Percentiles rank a stretch among this genome's conserved stretches.
Evolutionary conservation across 2,329 filamentous ascomycete genomes (phyloP).

Genomic region (Penicillium corylophilum): DNA sequence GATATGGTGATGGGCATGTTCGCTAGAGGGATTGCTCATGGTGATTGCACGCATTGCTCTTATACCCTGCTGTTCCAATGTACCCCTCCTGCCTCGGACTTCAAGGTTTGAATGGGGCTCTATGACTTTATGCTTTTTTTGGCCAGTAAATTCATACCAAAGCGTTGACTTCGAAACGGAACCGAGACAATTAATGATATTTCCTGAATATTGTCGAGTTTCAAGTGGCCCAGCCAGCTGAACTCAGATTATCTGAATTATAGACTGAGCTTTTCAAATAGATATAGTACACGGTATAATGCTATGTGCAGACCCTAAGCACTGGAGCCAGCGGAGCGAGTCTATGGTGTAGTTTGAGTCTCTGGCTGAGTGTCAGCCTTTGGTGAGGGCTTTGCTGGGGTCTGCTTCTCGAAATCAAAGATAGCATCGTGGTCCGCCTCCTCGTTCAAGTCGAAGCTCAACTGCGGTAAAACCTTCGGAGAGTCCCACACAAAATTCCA

Average conservation of each 20-base stretch:
- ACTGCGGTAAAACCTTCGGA: conserved; percentile 13
- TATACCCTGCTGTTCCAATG: neutral
- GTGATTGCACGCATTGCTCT: neutral
- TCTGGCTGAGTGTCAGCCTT: neutral
- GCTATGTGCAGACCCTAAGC: neutral
- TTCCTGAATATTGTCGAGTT: neutral
- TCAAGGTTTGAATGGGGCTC: neutral
- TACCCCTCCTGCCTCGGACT: neutral
- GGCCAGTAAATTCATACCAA: neutral
- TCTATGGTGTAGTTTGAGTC: neutral
- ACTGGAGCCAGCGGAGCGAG: neutral
- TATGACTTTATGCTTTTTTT: neutral
- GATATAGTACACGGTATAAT: neutral
- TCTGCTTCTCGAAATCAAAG: conserved; percentile 3
- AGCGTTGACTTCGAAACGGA: neutral
- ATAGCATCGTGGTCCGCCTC: conserved; percentile 8
- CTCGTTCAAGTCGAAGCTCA: conserved; percentile 11
- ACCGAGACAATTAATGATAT: neutral
- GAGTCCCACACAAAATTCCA: conserved; percentile 33
- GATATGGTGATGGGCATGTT: neutral
- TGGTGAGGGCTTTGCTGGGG: neutral
- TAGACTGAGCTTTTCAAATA: neutral
- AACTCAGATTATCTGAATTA: neutral
- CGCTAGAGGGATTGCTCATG: neutral
- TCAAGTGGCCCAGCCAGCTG: neutral